Evolutionary conservation across 441 rosid species (phyloP), one percentile per base, ranked within the genome.

Genomic region (Croton laevigatus): DNA sequence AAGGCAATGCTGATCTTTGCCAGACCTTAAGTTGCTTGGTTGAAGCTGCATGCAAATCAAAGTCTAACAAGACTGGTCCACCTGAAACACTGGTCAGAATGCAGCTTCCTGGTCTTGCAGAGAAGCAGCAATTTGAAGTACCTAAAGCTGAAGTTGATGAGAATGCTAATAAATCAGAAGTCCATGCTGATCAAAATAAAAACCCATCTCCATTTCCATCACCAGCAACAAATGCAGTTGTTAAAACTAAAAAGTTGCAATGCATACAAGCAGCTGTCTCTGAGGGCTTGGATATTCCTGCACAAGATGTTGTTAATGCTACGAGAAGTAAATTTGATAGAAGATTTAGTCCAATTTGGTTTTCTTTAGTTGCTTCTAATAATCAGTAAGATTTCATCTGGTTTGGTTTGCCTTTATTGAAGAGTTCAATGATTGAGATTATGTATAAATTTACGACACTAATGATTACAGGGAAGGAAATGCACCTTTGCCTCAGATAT

Each of bases 401-500:
- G 38, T 62, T 45, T 61, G 12, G 22, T 44, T 40, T 27, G 16
- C 14, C n/a, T 46, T 58, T 51, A 49, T 61, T 53, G 11, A 27
- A 27, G 59, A 12, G 48, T 40, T 67, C 51, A 57, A 70, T 59
- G 40, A 45, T 51, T 70, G 65, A 42, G 62, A 12, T 16, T 34
- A 16, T 40, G 44, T 36, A 61, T 45, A 59, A 12, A 32, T 16
- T 45, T 62, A 52, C 52, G 62, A 55, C 44, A 32, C 34, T 59
- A 68, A 74, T 73, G 70, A 73, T 59, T 79, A 49, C 82, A 89
- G 95, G 91, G 80, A 76, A 68, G 91, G 79, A 44, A 72, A 64
- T 23, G 74, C 70, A 59, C 81, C 86, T 60, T 82, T 89, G 83
- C 92, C 92, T 2, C 89, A 87, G 78, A 80, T 89, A 80, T 71